Evolutionary conservation across 2,329 filamentous ascomycete genomes (phyloP).

Genomic region (Lachnellula occidentalis): DNA sequence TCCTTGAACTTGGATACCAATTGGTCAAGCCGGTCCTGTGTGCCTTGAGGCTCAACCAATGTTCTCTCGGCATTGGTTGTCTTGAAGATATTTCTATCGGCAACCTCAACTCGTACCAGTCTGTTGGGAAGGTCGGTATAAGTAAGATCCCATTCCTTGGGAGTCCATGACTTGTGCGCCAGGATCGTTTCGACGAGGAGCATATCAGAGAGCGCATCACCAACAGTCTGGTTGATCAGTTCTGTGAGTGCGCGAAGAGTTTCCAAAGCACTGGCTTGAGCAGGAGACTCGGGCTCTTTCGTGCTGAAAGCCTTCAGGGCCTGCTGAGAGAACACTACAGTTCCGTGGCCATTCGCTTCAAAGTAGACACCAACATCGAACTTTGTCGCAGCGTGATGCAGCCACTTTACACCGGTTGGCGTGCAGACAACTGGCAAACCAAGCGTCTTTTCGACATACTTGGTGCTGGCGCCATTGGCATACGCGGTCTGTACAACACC

Average conservation of each 20-base stretch:
- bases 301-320: slow-evolving; percentile 74
- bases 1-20: slow-evolving; percentile 86
- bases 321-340: slow-evolving; percentile 84
- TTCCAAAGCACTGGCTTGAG: slow-evolving; percentile 83
- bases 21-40: slow-evolving; percentile 81
- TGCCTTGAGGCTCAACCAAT: slow-evolving; percentile 70
- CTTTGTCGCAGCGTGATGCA: slow-evolving; percentile 92
- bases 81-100: slow-evolving; percentile 81
- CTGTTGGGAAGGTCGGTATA: slow-evolving; percentile 94
- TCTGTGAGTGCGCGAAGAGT: slow-evolving; percentile 78
- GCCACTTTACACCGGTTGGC: slow-evolving; percentile 91
- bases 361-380: slow-evolving; percentile 98
- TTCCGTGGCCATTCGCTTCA: slow-evolving; percentile 96
- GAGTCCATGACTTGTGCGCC: slow-evolving; percentile 87
- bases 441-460: slow-evolving; percentile 83
- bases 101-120: slow-evolving; percentile 87
- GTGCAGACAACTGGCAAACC: slow-evolving; percentile 90
- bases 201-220: slow-evolving; percentile 93
- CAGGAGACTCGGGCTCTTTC: slow-evolving; percentile 81
- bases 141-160: slow-evolving; percentile 85
- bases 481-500: slow-evolving; percentile 97
- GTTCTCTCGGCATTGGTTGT: slow-evolving; percentile 89
- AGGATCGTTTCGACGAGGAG: slow-evolving; percentile 93
- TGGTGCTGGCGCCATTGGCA: slow-evolving; percentile 90
- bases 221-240: slow-evolving; percentile 96